Conservation (phyloP, 225 moss, liverwort and hornwort species). For the Physcomitrium patens region DNA sequence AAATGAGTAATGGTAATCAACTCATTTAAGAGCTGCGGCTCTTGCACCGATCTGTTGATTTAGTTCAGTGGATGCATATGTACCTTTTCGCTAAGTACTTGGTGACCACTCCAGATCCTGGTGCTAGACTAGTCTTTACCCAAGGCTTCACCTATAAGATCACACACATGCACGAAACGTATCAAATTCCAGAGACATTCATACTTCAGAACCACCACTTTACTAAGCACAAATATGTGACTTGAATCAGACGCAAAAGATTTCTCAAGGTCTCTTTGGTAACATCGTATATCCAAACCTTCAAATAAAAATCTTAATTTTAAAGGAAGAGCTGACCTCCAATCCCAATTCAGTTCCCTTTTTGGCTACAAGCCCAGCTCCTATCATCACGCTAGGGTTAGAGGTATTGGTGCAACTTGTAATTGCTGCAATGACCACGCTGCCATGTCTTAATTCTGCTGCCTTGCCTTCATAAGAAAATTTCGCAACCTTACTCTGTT, state of each 20-base stretch:
- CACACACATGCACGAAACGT: background rate
- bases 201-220: background rate
- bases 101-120: conserved; percentile 95
- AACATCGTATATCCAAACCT: conserved; percentile 1
- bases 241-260: background rate
- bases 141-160: conserved; percentile 79
- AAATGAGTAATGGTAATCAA: background rate
- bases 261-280: conserved; percentile 2
- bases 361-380: conserved; percentile 90
- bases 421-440: conserved; percentile 89
- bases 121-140: conserved; percentile 95
- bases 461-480: conserved; percentile 70
- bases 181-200: background rate
- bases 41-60: background rate
- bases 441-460: conserved; percentile 78
- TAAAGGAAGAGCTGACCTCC: conserved; percentile 41
- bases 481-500: conserved; percentile 69
- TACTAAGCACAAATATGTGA: conserved; percentile 16
- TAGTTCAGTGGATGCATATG: conserved; percentile 18
- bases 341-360: conserved; percentile 76
- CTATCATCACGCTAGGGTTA: conserved; percentile 93
- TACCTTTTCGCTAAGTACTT: conserved; percentile 78
- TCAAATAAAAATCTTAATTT: background rate
- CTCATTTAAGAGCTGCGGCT: background rate
- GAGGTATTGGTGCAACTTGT: conserved; percentile 98